Evolutionary conservation across 139 green algal species (phyloP), one percentile per base, ranked within the genome.

Genomic region (Marvania coccoides): DNA sequence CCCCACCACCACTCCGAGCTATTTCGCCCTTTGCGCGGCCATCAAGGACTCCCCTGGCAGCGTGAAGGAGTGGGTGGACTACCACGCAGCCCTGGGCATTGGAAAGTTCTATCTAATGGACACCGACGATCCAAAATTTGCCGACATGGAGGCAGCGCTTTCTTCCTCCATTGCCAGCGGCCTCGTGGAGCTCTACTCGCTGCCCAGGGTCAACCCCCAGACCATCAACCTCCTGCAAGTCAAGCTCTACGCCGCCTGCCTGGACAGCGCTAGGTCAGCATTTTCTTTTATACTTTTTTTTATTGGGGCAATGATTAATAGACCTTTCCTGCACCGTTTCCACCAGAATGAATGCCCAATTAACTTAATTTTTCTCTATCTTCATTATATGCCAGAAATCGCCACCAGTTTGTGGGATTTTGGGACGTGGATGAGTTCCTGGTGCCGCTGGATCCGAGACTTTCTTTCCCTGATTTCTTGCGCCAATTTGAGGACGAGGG

Each of bases 351-450:
- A 13, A 12, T 15, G 14, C n/a, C 10, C n/a, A 13, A 24, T 15
- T 10, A 8, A 13, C 9, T 7, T 15, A 15, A 31, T 0, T 15
- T 28, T 56, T 24, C 47, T 56, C 7, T 56, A 15, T 15, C 47
- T 15, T 7, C n/a, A n/a, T n/a, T n/a, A n/a, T n/a, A n/a, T 15
- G 29, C 34, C 45, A 38, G 63, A 15, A 31, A 46, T 23, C 30
- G 9, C 24, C 63, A 71, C n/a, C 8, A 9, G 13, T 71, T 64
- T 64, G 5, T 71, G 19, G 63, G 63, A 6, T 71, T 71, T 58
- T 71, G 63, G 63, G 63, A 71, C 15, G 54, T 71, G 35, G 63
- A 71, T 31, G 63, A 71, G 48, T 71, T 71, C 51, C 23, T 71
- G 24, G 45, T 71, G 29, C 47, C 47, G 23, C 4, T 34, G 19